Conservation (phyloP, 1,139 yeast genomes). For the Kurtzmaniella natalensis region DNA sequence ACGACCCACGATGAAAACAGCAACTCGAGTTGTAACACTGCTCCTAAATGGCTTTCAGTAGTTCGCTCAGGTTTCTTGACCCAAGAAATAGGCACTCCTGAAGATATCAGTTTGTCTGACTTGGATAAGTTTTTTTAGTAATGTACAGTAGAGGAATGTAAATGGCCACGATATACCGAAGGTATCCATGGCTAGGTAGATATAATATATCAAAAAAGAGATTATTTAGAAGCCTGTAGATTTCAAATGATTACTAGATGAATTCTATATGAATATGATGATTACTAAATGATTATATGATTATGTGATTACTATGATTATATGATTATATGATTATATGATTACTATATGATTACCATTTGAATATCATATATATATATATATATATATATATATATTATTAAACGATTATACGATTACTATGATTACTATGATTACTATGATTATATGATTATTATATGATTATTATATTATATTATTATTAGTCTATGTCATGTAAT, state of each 20-base stretch:
- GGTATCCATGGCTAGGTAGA: too few relatives aligned
- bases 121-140: constrained; percentile 59
- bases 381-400: constrained; percentile 5
- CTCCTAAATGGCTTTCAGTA: constrained; percentile 64
- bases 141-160: constrained; percentile 10
- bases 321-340: too few relatives aligned
- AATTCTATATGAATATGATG: too few relatives aligned
- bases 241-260: too few relatives aligned
- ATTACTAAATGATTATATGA: too few relatives aligned
- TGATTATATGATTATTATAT: constrained; percentile 2
- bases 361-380: not conserved
- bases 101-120: constrained; percentile 68
- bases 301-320: too few relatives aligned
- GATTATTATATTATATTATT: not conserved
- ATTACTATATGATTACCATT: too few relatives aligned
- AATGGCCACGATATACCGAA: too few relatives aligned
- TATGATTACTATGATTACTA: too few relatives aligned
- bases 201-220: too few relatives aligned
- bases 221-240: too few relatives aligned
- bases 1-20: constrained; percentile 2
- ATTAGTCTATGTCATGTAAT: constrained; percentile 58
- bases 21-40: constrained; percentile 16
- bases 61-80: constrained; percentile 70
- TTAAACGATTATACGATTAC: too few relatives aligned
- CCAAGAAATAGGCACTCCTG: constrained; percentile 75